Conservation (phyloP, 345 rosid genomes). For the Rhodomyrtus tomentosa region DNA sequence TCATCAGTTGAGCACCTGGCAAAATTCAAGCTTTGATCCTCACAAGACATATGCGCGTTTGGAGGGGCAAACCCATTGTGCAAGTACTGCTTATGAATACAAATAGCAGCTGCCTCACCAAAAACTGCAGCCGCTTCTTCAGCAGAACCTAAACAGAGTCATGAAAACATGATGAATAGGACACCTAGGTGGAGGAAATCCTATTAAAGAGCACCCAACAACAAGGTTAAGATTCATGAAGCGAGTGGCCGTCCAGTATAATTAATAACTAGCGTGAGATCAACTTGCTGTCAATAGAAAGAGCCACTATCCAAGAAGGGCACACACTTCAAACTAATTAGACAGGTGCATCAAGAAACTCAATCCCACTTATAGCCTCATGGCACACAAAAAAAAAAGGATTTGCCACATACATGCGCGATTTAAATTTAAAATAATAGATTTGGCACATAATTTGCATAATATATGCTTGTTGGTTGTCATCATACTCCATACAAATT, state of each 20-base stretch:
- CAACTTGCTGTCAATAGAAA: background rate
- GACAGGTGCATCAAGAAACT: background rate
- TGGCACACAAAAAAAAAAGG: background rate
- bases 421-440: background rate
- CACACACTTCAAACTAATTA: background rate
- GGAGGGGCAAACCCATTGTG: constrained; percentile 34
- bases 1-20: constrained; percentile 45
- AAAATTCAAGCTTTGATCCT: constrained; percentile 40
- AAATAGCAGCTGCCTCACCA: constrained; percentile 79
- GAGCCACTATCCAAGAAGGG: background rate
- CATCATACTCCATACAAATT: background rate
- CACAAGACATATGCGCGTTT: constrained; percentile 28
- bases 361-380: background rate
- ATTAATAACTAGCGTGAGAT: background rate
- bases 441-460: background rate
- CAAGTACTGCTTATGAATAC: constrained; percentile 73
- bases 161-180: background rate
- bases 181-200: background rate
- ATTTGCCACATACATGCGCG: background rate
- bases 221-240: background rate
- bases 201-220: background rate
- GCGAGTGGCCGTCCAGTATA: background rate
- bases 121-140: constrained; percentile 80
- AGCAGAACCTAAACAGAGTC: constrained; percentile 58
- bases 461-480: background rate